These are phyloP conservation scores for Iodosphaeria phyllophila DNA, from an alignment of 2,329 filamentous ascomycete species.

Conservation along the genomic window DNA sequence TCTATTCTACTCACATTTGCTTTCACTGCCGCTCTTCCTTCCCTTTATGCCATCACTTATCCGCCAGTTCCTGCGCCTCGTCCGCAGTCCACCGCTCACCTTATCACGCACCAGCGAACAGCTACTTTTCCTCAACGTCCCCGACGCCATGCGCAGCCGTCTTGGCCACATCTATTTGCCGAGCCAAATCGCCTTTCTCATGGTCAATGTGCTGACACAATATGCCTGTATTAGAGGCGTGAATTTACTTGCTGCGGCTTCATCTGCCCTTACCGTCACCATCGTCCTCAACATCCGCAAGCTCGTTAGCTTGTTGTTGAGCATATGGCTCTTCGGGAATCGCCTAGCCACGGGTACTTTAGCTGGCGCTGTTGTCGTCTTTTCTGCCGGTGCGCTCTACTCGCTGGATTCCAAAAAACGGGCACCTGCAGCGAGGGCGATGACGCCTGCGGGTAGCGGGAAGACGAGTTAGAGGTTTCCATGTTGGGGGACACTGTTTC, in stretches of 20 bases:
- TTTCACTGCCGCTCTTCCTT: conserved; percentile 59
- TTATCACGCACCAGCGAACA: conserved; percentile 17
- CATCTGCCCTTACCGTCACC: conserved; percentile 84
- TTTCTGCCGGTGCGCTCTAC: conserved; percentile 80
- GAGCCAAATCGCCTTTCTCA: conserved; percentile 51
- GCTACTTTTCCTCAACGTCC: conserved; percentile 14
- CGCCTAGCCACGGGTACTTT: conserved; percentile 57
- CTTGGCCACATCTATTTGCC: conserved; percentile 30
- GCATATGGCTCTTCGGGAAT: conserved; percentile 91
- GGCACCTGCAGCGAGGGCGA: conserved; percentile 10
- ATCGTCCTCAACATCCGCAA: conserved; percentile 94
- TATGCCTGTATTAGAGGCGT: conserved; percentile 91
- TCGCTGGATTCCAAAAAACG: conserved; percentile 46
- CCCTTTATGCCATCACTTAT: conserved; percentile 50
- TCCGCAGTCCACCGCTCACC: conserved; percentile 40
- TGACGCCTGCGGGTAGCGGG: conserved; percentile 2
- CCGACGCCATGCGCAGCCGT: conserved; percentile 17
- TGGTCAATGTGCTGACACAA: conserved; percentile 72
- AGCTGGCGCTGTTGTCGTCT: conserved; percentile 68
- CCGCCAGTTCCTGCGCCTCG: conserved; percentile 43
- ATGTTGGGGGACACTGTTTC: too few relatives aligned
- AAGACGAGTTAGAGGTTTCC: conserved; percentile 4
- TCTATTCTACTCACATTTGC: conserved; percentile 77
- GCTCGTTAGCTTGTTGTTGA: conserved; percentile 74
- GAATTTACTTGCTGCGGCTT: conserved; percentile 76